Evolutionary conservation across 345 rosid species (phyloP), one percentile per base, ranked within the genome.

Genomic region (Gossypium bickii): DNA sequence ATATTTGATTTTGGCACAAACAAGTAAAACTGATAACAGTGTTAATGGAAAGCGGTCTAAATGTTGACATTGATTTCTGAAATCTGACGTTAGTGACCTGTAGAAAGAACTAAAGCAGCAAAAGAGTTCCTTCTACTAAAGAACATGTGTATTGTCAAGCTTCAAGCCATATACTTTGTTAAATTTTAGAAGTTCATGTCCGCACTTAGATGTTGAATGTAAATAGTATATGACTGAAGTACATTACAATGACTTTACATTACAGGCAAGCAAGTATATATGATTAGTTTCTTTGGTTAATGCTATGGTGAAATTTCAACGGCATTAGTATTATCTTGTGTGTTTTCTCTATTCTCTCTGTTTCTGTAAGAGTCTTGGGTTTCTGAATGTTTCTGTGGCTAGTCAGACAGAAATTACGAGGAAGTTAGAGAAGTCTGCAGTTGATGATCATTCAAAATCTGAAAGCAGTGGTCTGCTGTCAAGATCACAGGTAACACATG

Each of bases 331-430:
- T 25, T 25, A 25, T 60, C 65, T 25, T 60, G 65, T 60, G n/a
- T 27, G 64, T 8, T 45, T 66, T 10, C 52, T 67, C 53, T 20
- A 18, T 67, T 66, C 11, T 44, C 53, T 15, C 71, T 67, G 47
- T 45, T 67, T 20, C 71, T 67, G 29, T 22, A 45, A 12, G 53
- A 66, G 29, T 44, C 20, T 44, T 13, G 71, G 34, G 16, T 67
- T 67, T 67, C 53, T 67, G 10, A 67, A 45, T 53, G 74, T 85
- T 85, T 87, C 79, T 87, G 82, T 85, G 96, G 90, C 89, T 94
- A 89, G 93, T 84, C 87, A 94, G 98, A 87, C 98, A 82, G 97
- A 94, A 86, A 85, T 92, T 66, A 79, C 93, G 11, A 88, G 98
- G 88, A 92, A 84, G 86, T 70, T 91, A 89, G 93, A 92, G 69